These are phyloP conservation scores for Fusarium pininemorale DNA, from an alignment of 2,329 filamentous ascomycete genomes.

Conservation along the genomic window DNA sequence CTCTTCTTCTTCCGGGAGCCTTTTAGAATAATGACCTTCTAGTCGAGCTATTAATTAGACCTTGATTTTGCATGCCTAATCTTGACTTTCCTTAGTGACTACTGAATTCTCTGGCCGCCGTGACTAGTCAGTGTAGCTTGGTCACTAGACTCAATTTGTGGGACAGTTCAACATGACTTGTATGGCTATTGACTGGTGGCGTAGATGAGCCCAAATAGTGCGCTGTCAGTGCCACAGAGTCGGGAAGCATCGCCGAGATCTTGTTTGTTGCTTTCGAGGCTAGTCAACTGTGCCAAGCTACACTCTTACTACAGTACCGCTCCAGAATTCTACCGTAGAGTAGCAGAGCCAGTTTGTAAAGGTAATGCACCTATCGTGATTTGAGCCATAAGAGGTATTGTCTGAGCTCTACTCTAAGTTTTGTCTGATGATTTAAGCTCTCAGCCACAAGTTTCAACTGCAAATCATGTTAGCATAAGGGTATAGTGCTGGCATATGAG, in stretches of 20 bases:
- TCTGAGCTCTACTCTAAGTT: too few relatives aligned
- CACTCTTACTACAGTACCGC: too few relatives aligned
- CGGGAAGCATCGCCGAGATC: neutral
- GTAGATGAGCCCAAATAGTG: neutral
- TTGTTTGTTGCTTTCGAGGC: neutral
- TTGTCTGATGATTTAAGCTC: too few relatives aligned
- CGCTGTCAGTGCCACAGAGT: rapidly evolving
- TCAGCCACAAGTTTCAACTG: too few relatives aligned
- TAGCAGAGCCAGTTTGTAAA: too few relatives aligned
- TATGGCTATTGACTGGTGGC: neutral
- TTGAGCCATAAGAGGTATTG: too few relatives aligned
- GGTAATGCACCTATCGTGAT: too few relatives aligned
- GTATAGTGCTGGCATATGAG: too few relatives aligned
- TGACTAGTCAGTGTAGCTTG: too few relatives aligned
- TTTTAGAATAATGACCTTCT: neutral
- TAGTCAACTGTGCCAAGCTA: too few relatives aligned
- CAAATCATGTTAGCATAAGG: too few relatives aligned
- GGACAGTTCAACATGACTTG: neutral
- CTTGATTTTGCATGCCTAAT: neutral
- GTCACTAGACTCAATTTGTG: neutral
- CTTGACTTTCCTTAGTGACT: neutral
- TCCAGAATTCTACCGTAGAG: too few relatives aligned
- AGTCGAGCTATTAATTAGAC: neutral
- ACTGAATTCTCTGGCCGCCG: rapidly evolving
- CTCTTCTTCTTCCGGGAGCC: neutral